These are phyloP conservation scores for Casaregolazyma lundiana DNA, from an alignment of 1,139 yeast genomes.

Conservation along the genomic window DNA sequence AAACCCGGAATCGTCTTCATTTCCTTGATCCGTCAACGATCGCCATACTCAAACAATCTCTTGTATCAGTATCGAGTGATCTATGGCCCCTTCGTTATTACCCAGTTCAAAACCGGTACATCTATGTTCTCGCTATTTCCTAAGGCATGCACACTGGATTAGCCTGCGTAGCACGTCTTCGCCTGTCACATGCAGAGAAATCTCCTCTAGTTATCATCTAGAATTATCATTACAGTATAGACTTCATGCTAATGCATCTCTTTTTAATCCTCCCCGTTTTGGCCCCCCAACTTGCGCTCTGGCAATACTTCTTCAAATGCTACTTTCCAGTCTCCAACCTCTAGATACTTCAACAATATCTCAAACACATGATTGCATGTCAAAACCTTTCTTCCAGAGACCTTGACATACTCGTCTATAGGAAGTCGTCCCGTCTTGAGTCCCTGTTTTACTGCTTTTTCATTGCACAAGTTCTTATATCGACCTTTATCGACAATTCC, in stretches of 20 bases:
- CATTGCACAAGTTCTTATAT: constrained; percentile 73
- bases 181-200: too few species aligned
- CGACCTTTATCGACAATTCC: constrained; percentile 96
- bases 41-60: too few species aligned
- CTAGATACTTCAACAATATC: constrained; percentile 75
- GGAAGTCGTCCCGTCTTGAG: constrained; percentile 77
- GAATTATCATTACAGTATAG: too few species aligned
- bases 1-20: too few species aligned
- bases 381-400: constrained; percentile 81
- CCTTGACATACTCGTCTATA: constrained; percentile 74
- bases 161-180: too few species aligned
- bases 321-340: constrained; percentile 70
- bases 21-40: too few species aligned
- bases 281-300: constrained; percentile 52
- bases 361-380: constrained; percentile 96
- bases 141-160: too few species aligned
- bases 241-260: constrained; percentile 10
- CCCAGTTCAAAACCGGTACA: too few species aligned
- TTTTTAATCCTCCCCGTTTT: constrained; percentile 10
- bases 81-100: too few species aligned
- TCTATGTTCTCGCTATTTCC: too few species aligned
- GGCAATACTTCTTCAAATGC: constrained; percentile 88
- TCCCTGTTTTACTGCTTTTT: constrained; percentile 73
- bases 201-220: too few species aligned
- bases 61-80: too few species aligned